Evolutionary conservation across 495 filamentous ascomycete genomes (phyloP).

Genomic region (Lindgomyces ingoldianus): DNA sequence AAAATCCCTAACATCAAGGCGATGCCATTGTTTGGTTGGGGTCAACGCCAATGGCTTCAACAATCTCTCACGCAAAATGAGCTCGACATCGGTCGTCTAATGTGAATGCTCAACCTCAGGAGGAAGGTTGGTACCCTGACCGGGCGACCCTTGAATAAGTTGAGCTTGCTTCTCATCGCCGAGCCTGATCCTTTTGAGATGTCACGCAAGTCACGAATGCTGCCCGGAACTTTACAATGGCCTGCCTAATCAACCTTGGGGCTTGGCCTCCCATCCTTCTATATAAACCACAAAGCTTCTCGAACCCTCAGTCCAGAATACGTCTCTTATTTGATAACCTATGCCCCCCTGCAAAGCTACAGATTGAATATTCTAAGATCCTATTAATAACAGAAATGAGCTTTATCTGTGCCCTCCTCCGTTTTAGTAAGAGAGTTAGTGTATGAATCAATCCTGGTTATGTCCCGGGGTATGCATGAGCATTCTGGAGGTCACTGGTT

Average conservation of each 20-base stretch:
- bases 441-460: too few relatives aligned
- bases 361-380: too few relatives aligned
- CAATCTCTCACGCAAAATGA: conserved; percentile 40
- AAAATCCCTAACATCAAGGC: conserved; percentile 39
- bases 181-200: conserved; percentile 46
- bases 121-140: conserved; percentile 43
- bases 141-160: conserved; percentile 44
- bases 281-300: conserved; percentile 32
- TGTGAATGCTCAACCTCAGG: conserved; percentile 45
- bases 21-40: conserved; percentile 42
- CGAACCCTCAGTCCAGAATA: too few relatives aligned
- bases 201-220: conserved; percentile 41
- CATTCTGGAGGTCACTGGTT: too few relatives aligned
- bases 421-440: too few relatives aligned
- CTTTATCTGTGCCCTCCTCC: too few relatives aligned
- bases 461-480: too few relatives aligned
- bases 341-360: too few relatives aligned
- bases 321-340: too few relatives aligned
- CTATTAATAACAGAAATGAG: too few relatives aligned
- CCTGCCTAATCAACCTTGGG: conserved; percentile 28
- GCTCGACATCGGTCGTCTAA: conserved; percentile 41
- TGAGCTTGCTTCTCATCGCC: conserved; percentile 43
- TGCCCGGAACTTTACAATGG: conserved; percentile 27
- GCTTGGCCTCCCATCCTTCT: too few relatives aligned
- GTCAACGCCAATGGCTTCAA: conserved; percentile 45